These are phyloP conservation scores for Akanthomyces lecanii DNA, from an alignment of 2,329 filamentous ascomycete species.

Conservation along the genomic window DNA sequence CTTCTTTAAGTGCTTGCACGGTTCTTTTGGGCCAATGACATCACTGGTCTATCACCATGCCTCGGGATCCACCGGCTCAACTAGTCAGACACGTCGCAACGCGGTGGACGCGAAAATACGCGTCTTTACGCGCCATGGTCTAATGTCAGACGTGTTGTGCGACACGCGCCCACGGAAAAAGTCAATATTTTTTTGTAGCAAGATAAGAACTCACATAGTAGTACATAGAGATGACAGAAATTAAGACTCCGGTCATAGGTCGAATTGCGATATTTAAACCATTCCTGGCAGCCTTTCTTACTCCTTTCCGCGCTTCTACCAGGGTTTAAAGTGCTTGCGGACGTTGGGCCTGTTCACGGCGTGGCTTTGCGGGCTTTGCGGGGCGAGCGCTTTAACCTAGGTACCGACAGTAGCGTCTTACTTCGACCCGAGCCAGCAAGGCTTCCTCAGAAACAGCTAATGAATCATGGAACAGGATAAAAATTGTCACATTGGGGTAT, in stretches of 20 bases:
- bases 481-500: neutral
- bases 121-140: constrained; percentile 1
- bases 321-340: constrained; percentile 3
- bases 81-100: constrained; percentile 2
- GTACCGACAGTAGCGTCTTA: neutral
- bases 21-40: neutral
- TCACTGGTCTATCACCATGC: neutral
- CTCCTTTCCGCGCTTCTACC: neutral
- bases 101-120: neutral
- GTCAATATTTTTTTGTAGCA: neutral
- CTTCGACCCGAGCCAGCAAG: neutral
- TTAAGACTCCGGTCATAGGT: neutral
- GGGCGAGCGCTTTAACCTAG: neutral
- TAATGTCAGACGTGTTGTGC: neutral
- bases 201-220: neutral
- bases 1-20: neutral
- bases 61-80: neutral
- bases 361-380: constrained; percentile 11
- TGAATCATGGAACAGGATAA: constrained; percentile 9
- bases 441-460: neutral
- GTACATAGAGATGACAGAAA: too few species aligned
- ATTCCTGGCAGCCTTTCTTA: neutral
- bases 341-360: neutral
- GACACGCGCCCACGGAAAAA: neutral
- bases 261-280: neutral